Evolutionary conservation across 2,329 filamentous ascomycete genomes (phyloP), one percentile per base, ranked within the genome.

Genomic region (Atkinsonella texensis): DNA sequence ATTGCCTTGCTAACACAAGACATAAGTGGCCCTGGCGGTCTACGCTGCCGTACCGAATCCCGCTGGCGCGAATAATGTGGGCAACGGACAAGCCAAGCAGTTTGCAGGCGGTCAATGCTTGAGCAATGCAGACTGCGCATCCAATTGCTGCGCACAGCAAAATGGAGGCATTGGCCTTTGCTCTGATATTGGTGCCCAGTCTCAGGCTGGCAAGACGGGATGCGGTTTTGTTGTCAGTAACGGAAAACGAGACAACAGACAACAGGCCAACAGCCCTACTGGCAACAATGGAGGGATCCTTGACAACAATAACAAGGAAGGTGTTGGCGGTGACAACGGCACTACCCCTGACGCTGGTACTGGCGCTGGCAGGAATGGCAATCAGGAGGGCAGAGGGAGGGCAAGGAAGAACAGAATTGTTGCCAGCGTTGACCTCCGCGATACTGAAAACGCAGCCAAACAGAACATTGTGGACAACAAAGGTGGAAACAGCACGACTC

Each of bases 101-200:
- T 65, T 65, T 51, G 63, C 63, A 52, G 62, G 59, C n/a, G 63
- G 63, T 33, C 55, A 57, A 17, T 65, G 63, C 42, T 53, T 62
- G n/a, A 56, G 53, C 38, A 50, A 63, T 45, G 51, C 53, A 13
- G 63, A 65, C 51, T 65, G 63, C 51, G 56, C 57, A 4, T 57
- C 56, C 4, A 49, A 46, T 6, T 65, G 63, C 59, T 65, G 63
- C 31, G 63, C 63, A 33, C 50, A 58, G 46, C 56, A 58, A 20
- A 57, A 53, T 41, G 52, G 55, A 12, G 60, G 56, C 28, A 50
- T 48, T 7, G 62, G 62, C 39, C 56, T 64, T 28, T 65, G 63
- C 59, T 64, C 62, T 11, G 62, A 58, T 33, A 48, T 59, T 48
- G 62, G 59, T 7, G 62, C 62, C 8, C 55, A 58, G 48, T 59